Evolutionary conservation across 176 grass and related monocot species (phyloP).

Genomic region (Phoenix roebelenii): DNA sequence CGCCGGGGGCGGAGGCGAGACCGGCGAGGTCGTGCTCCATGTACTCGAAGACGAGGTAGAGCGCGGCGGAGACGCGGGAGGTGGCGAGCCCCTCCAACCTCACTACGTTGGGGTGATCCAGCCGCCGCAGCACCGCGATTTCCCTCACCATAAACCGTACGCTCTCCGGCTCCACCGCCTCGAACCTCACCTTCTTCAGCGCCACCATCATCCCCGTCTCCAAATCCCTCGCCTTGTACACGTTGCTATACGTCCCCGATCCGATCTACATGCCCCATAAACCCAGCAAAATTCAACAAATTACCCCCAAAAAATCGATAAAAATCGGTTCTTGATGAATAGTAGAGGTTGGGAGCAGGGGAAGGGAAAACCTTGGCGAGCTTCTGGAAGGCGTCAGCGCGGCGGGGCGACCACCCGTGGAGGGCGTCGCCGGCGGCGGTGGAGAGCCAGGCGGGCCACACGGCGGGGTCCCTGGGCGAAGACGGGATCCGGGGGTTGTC

Average conservation of each 20-base stretch:
- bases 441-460: conserved; percentile 39
- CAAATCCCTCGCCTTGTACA: conserved; percentile 43
- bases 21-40: conserved; percentile 93
- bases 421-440: conserved; percentile 37
- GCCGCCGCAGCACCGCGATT: conserved; percentile 35
- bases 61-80: conserved; percentile 35
- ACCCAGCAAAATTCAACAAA: background rate
- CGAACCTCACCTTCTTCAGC: conserved; percentile 79
- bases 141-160: conserved; percentile 83
- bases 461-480: background rate
- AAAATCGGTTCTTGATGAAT: background rate
- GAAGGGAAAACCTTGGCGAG: conserved; percentile 33
- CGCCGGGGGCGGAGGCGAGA: conserved; percentile 21
- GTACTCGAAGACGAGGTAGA: conserved; percentile 95
- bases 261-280: conserved; percentile 27
- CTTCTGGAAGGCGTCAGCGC: conserved; percentile 40
- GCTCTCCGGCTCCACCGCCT: conserved; percentile 80
- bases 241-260: conserved; percentile 59
- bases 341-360: background rate
- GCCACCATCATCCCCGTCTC: conserved; percentile 42
- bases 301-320: background rate
- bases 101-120: conserved; percentile 42
- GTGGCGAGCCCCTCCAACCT: conserved; percentile 32
- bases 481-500: background rate
- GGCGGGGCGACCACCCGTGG: conserved; percentile 28